Conservation (phyloP, 768 basidiomycete genomes). For the Pleurotus tuber-regium region DNA sequence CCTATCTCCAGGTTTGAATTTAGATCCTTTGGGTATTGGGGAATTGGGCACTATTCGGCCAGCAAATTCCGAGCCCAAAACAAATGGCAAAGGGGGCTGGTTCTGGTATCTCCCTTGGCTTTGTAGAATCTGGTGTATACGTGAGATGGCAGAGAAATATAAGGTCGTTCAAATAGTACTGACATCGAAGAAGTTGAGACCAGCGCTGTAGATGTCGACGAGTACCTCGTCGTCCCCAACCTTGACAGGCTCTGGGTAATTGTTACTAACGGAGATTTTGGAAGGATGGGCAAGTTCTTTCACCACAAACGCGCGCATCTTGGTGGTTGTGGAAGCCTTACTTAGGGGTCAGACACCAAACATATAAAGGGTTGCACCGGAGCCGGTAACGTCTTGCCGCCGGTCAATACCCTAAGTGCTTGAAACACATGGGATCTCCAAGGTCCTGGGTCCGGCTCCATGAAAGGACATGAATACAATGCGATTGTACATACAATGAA, state of each 20-base stretch:
- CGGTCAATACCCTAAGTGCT: neutral
- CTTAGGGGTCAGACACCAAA: neutral
- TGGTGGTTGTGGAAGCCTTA: conserved; percentile 7
- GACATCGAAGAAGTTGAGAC: conserved; percentile 78
- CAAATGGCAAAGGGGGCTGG: conserved; percentile 83
- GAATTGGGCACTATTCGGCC: conserved; percentile 70
- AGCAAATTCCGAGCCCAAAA: conserved; percentile 82
- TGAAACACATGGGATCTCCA: conserved; percentile 1
- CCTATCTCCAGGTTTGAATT: conserved; percentile 77
- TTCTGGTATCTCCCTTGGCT: conserved; percentile 87
- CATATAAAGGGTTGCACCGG: conserved; percentile 9
- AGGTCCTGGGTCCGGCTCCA: neutral
- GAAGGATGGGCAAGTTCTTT: conserved; percentile 68
- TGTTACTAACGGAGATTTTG: conserved; percentile 47
- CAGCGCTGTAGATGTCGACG: conserved; percentile 73
- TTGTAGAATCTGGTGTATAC: conserved; percentile 63
- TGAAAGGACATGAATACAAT: neutral
- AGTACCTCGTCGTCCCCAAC: conserved; percentile 54
- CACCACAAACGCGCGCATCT: conserved; percentile 80
- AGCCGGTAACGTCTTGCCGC: conserved; percentile 2
- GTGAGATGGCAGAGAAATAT: neutral
- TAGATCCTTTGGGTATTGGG: conserved; percentile 77
- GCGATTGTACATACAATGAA: conserved; percentile 3
- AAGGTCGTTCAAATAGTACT: conserved; percentile 10
- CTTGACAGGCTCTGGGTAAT: conserved; percentile 56